Base-by-base conservation (phyloP, 202 grass and related monocot species). In the Dendrocalamus latiflorus region DNA sequence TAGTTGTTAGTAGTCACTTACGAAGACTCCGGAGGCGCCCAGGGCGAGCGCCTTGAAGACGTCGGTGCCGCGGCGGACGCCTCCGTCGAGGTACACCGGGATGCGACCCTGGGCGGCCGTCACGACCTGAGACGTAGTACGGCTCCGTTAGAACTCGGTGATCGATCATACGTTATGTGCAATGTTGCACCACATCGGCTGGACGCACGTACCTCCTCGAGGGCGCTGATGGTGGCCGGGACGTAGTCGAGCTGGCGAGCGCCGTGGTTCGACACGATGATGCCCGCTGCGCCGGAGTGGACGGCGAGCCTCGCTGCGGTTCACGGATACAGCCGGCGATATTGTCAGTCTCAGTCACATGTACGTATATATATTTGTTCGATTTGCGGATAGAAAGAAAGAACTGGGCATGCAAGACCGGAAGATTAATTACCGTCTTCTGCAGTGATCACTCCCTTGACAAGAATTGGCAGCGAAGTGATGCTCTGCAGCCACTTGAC, bases 201-300 rank as follows among this genome's bases (percentile, higher is more conserved):
- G n/a, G n/a, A n/a, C n/a, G n/a, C n/a, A n/a, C n/a, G n/a, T n/a
- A 85, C 93, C 94, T 97, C 94, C 66, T 97, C 94, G 16, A 97
- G 87, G 50, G 94, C 94, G 51, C 57, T 86, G 84, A 97, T 93
- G 50, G 91, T 97, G 34, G 94, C 94, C 42, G 94, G 94, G 70
- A 97, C 94, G 72, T 97, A 97, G 66, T 97, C 94, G n/a, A 97
- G 86, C 86, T 97, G 94, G 8, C 94, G 91, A 65, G 91, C 94
- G 78, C 94, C 94, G 56, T 97, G 91, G 86, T 93, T 93, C 56
- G 94, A 97, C 71, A 97, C 94, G 39, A 97, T 97, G 75, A 97
- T 97, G 37, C 94, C 94, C 18, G 94, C 91, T 47, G 91, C 94
- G 83, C 94, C 94, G 55, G 82, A 66, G 90, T 93, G 94, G 33